Percentiles rank a stretch among this genome's conserved stretches.
phyloP scores from a whole-genome alignment of 306 rosid genomes.

The Rosa rugosa region DNA sequence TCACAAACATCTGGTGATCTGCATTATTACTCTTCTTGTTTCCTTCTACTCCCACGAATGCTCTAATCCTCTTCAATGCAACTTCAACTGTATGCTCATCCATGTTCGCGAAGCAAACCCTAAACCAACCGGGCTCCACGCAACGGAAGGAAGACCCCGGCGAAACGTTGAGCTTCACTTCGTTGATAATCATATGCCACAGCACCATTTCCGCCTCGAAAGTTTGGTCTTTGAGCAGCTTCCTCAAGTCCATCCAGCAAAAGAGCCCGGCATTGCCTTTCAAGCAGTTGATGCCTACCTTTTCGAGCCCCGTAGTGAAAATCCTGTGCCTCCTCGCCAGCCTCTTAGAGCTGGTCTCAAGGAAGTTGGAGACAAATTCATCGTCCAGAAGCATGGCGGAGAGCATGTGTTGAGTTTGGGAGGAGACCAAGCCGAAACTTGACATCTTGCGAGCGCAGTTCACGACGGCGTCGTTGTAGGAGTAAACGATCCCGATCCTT shows the following conservation, averaged over 20 bases:
- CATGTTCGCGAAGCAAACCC: constrained; percentile 95
- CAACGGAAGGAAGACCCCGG: constrained; percentile 85
- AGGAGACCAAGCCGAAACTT: constrained; percentile 81
- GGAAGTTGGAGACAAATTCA: constrained; percentile 41
- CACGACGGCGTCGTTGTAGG: constrained; percentile 70
- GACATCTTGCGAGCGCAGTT: constrained; percentile 73
- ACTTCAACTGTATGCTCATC: constrained; percentile 62
- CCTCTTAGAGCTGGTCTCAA: constrained; percentile 56
- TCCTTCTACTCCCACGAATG: constrained; percentile 42
- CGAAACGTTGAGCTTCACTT: constrained; percentile 89
- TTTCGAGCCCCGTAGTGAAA: constrained; percentile 54
- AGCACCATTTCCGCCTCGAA: constrained; percentile 63
- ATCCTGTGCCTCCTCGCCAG: constrained; percentile 34
- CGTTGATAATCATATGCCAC: constrained; percentile 62
- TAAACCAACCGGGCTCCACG: constrained; percentile 83
- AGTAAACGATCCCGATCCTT: constrained; percentile 84
- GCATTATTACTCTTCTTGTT: constrained; percentile 9
- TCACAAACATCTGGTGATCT: neutral
- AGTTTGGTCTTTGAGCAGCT: constrained; percentile 50
- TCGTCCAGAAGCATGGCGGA: constrained; percentile 70
- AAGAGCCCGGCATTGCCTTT: constrained; percentile 78
- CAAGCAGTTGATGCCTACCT: constrained; percentile 59
- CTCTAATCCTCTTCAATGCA: constrained; percentile 59
- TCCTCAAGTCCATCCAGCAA: constrained; percentile 78
- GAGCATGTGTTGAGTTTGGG: constrained; percentile 73